Base-by-base conservation (phyloP, 2,329 filamentous ascomycete genomes). In the Biscogniauxia sp. region DNA sequence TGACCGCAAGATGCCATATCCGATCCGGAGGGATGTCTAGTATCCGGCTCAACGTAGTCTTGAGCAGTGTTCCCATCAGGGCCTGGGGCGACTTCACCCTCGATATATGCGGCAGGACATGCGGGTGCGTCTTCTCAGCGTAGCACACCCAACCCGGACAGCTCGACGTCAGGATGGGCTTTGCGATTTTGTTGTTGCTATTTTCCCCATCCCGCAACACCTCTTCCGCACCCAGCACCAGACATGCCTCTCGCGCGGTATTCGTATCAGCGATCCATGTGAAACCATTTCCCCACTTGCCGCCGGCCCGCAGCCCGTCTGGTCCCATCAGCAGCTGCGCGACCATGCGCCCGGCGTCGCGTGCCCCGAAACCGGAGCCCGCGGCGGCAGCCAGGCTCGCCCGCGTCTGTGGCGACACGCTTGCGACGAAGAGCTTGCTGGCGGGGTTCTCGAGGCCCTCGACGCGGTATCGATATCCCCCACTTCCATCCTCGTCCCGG, bases 91-190 rank as follows among this genome's bases (percentile, higher is more conserved):
- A 97, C 75, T 98, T 99, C 64, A 98, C 83, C 55, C 87, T 87
- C 60, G 93, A 97, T 57, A 99, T 82, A 75, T 99, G 93, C 26
- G 93, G 92, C 55, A 99, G 83, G 58, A 98, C 88, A 71, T 97
- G 89, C 1, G 95, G 93, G 72, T 99, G 95, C 58, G 94, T 98
- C 79, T 99, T 98, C 75, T 99, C 95, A 25, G 94, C 94, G 72
- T 99, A 99, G 78, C 95, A 99, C 59, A 99, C 94, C 93, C 96
- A 99, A 7, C 95, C 95, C 0, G 95, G 95, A 74, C 95, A 99
- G 20, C 92, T 92, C 3, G 93, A 93, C 8, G 93, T 92, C 51
- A 99, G 82, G 28, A 94, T 87, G 0, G 92, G 91, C 57, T 80
- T 79, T 20, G 71, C 65, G 58, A 66, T 59, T 32, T 51, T 65